Evolutionary conservation across 768 basidiomycete genomes (phyloP), one percentile per base, ranked within the genome.

Genomic region (Boletus tylopilopsis): DNA sequence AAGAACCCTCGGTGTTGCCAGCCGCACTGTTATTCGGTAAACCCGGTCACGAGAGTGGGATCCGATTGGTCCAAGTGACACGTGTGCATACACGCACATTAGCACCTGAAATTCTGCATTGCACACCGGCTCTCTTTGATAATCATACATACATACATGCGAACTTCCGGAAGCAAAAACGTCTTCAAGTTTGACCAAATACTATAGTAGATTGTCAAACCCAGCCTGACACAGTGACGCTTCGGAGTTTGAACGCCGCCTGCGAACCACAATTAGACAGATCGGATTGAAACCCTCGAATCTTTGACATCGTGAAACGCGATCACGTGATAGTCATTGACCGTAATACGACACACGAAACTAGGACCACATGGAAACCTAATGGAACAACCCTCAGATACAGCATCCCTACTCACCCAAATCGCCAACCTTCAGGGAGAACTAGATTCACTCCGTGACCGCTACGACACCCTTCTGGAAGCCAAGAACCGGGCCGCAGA

Each of bases 391-490:
- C 32, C 43, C 2, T 6, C 47, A 10, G 50, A 55, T 18, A 37
- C 42, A 11, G 33, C 21, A 23, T 39, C 33, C 25, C 44, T 60
- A 8, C 49, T 47, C 23, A 22, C 47, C 1, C 60, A 67, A 25
- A 16, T 66, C 1, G 29, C 30, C 34, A 42, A 1, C n/a, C 63
- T 70, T 22, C 56, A 69, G 21, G 47, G 19, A 37, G 70, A 75
- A 53, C 57, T 76, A 6, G 54, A 63, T 1, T 57, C 69, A 9
- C 64, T 81, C 3, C 57, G 73, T 47, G 56, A 45, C 29, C 71
- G 71, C 12, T 81, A 78, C 48, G 76, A 80, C 34, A 69, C 68
- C 1, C 67, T 86, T 1, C 51, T 65, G 6, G 66, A 68, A 33
- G 67, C 71, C 24, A 75, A 76, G 46, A 70, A 73, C 43, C 72